Evolutionary conservation across 2,329 filamentous ascomycete species (phyloP), one percentile per base, ranked within the genome.

Genomic region (Botrytis squamosa): DNA sequence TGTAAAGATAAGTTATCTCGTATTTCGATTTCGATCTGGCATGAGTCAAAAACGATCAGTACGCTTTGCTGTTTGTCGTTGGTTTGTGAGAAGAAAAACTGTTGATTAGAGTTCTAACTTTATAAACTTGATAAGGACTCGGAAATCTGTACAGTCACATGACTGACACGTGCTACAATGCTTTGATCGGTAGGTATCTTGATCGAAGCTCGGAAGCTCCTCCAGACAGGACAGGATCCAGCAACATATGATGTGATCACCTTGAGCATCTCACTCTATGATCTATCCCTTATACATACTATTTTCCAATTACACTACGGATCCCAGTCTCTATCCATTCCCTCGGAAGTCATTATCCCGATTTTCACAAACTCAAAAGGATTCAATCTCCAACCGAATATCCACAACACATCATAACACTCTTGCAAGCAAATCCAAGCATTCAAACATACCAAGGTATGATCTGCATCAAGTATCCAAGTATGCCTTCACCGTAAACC

Each of bases 301-400:
- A 0, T 40, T n/a, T 25, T n/a, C 59, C 22, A 38, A 33, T 33
- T 20, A 9, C 55, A 62, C 10, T 10, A 16, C 25, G n/a, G 25
- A 55, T 55, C 38, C 25, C 60, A 42, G 8, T 42, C 25, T 16
- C 12, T 7, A 6, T 63, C 60, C 25, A 29, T 8, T 20, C 40
- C 16, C 62, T 65, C 62, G 62, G 62, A 65, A 33, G 40, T 33
- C 62, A 44, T 65, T 65, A 33, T 44, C 18, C 62, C 62, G 62
- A 65, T 65, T 25, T n/a, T 14, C 40, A 46, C n/a, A 65, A 46
- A 46, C 40, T 65, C 62, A 33, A 33, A 33, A 25, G 42, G 5
- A 12, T 10, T 65, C 62, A 33, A 64, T 64, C 5, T n/a, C 40
- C 40, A 64, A 46, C 4, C 16, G 38, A 25, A 44, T 44, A 44